A percentile compares a stretch with the other conserved stretches of the same genome.
Evolutionary conservation across 2,329 filamentous ascomycete genomes (phyloP).

Genomic region (Ophiostoma angusticollis): DNA sequence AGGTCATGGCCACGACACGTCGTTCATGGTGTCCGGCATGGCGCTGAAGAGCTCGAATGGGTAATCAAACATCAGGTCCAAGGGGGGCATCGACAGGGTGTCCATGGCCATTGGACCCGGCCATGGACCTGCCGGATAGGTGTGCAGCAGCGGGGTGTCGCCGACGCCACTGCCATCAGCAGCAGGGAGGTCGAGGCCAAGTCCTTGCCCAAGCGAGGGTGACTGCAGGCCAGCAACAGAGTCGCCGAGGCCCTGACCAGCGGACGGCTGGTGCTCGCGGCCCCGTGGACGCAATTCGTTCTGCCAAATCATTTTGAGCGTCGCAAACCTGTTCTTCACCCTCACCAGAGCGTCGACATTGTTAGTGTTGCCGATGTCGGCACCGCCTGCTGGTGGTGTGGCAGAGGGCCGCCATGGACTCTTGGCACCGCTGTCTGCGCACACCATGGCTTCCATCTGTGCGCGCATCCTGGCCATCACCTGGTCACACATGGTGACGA

Average conservation of each 20-base stretch:
- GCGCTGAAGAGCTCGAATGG: too few species aligned
- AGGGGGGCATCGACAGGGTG: background rate
- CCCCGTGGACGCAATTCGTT: slow-evolving; percentile 1
- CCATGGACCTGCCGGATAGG: background rate
- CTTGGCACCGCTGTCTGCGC: too few species aligned
- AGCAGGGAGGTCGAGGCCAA: background rate
- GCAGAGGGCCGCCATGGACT: too few species aligned
- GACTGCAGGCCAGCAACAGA: too few species aligned
- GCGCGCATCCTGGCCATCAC: background rate
- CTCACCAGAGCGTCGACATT: background rate
- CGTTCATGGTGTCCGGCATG: background rate
- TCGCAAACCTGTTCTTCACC: background rate
- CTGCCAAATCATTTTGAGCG: slow-evolving; percentile 4
- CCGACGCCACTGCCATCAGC: background rate
- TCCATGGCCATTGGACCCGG: background rate
- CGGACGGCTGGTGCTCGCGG: too few species aligned
- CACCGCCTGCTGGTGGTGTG: too few species aligned
- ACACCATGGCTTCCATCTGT: too few species aligned
- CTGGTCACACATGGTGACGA: slow-evolving; percentile 11
- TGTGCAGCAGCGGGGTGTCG: background rate
- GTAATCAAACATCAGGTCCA: slow-evolving; percentile 1
- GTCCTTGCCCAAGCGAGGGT: too few species aligned
- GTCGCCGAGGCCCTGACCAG: too few species aligned
- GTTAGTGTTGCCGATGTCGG: too few species aligned
- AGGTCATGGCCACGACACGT: slow-evolving; percentile 1